Conservation (phyloP, 371 early-diverging fungal genomes). For the Mortierella sp. region DNA sequence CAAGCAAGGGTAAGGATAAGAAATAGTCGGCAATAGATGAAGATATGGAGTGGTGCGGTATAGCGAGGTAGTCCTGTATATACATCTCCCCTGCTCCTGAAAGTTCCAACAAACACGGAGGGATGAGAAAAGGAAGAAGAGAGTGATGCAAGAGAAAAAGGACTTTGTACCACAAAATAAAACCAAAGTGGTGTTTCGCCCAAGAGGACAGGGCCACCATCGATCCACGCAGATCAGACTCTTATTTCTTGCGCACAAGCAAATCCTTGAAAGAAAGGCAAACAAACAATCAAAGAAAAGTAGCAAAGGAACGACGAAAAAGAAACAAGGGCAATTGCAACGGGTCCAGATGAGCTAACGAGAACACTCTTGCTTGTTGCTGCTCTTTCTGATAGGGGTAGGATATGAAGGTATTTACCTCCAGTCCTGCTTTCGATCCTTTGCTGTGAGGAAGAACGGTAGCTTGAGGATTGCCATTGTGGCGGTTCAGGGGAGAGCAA, state of each 20-base stretch:
- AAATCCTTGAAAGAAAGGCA: background rate
- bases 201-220: constrained; percentile 4
- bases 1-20: background rate
- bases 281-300: background rate
- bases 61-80: background rate
- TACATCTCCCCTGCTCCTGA: background rate
- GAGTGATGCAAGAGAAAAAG: background rate
- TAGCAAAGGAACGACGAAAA: background rate
- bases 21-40: background rate
- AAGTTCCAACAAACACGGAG: constrained; percentile 10
- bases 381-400: background rate
- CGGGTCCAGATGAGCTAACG: background rate
- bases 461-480: constrained; percentile 34
- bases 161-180: background rate
- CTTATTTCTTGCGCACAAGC: background rate
- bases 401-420: constrained; percentile 19
- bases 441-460: constrained; percentile 19
- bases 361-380: background rate
- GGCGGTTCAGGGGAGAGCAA: background rate
- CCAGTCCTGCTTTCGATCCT: constrained; percentile 41
- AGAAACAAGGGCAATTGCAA: background rate
- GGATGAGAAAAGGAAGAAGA: background rate
- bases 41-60: background rate
- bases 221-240: background rate
- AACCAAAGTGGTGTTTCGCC: background rate